A percentile compares a stretch with the other conserved stretches of the same genome.
Conservation (phyloP, 139 green algal species). For the Picochlorum sp. region DNA sequence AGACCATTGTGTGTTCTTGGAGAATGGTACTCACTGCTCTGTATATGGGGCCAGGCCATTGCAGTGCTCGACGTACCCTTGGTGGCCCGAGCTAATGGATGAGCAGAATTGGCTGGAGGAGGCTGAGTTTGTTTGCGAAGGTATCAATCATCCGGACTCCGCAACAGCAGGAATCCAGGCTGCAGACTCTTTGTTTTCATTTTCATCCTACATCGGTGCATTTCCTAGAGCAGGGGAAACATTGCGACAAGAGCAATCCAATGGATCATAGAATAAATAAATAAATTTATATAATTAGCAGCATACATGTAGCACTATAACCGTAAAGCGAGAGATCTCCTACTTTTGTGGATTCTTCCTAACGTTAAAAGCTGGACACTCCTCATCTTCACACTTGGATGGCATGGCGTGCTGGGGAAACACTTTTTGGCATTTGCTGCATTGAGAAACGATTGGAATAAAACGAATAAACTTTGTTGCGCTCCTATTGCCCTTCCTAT, state of each 20-base stretch:
- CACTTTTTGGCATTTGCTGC: conserved; percentile 23
- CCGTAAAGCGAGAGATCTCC: neutral
- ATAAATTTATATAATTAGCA: neutral
- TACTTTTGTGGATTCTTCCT: neutral
- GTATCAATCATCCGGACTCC: neutral
- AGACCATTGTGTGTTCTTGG: neutral
- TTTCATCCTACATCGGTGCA: neutral
- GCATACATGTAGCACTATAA: neutral
- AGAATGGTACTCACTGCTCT: neutral
- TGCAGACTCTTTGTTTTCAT: neutral
- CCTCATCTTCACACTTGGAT: conserved; percentile 19
- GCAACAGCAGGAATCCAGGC: neutral
- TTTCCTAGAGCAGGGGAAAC: too few relatives aligned
- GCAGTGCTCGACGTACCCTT: neutral
- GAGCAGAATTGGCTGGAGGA: neutral
- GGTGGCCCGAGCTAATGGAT: neutral
- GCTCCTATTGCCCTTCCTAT: conserved; percentile 21
- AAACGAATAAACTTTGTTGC: conserved; percentile 26
- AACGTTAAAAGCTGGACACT: conserved; percentile 24
- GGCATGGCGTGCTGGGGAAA: conserved; percentile 25
- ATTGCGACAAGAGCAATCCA: too few relatives aligned
- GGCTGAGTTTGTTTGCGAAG: neutral
- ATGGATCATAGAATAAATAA: neutral
- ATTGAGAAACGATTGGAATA: conserved; percentile 13
- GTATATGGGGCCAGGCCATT: neutral